A percentile compares a stretch with the other conserved stretches of the same genome.
These are phyloP conservation scores for Onygenales sp. DNA, from an alignment of 2,329 filamentous ascomycete species.

Conservation along the genomic window DNA sequence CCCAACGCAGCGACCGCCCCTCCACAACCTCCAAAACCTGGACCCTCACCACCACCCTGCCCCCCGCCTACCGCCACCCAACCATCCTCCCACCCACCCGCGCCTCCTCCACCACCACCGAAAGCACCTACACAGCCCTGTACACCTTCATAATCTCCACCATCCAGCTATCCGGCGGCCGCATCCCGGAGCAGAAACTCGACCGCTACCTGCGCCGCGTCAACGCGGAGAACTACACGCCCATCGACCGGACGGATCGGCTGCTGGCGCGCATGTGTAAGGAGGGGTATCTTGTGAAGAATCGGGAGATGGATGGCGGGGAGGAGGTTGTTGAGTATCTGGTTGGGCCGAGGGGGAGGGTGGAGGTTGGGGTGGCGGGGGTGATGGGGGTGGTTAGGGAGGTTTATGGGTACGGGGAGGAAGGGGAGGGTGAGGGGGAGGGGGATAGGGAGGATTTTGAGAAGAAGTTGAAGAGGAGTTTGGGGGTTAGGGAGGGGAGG, in stretches of 20 bases:
- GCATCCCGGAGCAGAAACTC: conserved; percentile 70
- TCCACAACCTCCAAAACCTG: conserved; percentile 57
- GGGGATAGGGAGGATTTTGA: conserved; percentile 53
- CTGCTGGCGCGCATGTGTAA: conserved; percentile 64
- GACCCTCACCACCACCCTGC: conserved; percentile 66
- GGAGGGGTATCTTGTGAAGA: conserved; percentile 73
- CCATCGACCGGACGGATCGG: conserved; percentile 64
- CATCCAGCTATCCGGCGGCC: conserved; percentile 62
- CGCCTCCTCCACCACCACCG: conserved; percentile 54
- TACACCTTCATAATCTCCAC: conserved; percentile 72
- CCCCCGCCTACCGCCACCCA: conserved; percentile 55
- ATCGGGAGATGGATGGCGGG: conserved; percentile 58
- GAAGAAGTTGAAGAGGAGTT: conserved; percentile 51
- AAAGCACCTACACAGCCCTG: conserved; percentile 71
- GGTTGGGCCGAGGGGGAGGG: conserved; percentile 73
- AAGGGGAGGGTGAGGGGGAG: conserved; percentile 11
- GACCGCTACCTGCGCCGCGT: conserved; percentile 64
- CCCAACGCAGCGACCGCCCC: conserved; percentile 34
- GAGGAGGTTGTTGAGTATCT: conserved; percentile 74
- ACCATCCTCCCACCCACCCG: conserved; percentile 59
- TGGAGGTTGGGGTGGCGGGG: conserved; percentile 71
- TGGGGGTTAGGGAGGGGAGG: conserved; percentile 40
- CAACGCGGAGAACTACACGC: conserved; percentile 66
- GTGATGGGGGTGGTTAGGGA: conserved; percentile 58
- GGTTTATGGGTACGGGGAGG: conserved; percentile 39